phyloP scores from a whole-genome alignment of 495 filamentous ascomycete genomes.

The Penicillium macrosclerotiorum region DNA sequence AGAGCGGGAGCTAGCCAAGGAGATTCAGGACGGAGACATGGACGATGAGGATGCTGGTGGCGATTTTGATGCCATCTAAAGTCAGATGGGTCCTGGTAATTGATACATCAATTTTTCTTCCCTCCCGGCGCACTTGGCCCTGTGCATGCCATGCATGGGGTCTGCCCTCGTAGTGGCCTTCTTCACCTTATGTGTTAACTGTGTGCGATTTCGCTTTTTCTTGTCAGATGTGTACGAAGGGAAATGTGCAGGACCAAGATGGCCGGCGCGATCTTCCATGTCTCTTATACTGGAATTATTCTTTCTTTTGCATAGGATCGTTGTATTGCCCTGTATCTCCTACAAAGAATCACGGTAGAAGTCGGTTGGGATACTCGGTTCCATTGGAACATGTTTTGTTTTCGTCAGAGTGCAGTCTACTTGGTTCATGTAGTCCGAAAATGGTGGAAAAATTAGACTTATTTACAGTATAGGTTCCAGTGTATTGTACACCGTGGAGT shows the following conservation, averaged over 20 bases:
- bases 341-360: background rate
- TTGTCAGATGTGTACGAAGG: slow-evolving; percentile 32
- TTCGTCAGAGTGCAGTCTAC: background rate
- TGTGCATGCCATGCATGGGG: slow-evolving; percentile 15
- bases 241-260: slow-evolving; percentile 30
- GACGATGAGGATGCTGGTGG: slow-evolving; percentile 96
- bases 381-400: background rate
- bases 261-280: slow-evolving; percentile 28
- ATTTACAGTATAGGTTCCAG: slow-evolving; percentile 11
- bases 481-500: background rate
- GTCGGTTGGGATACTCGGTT: background rate
- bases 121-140: slow-evolving; percentile 12
- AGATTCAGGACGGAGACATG: slow-evolving; percentile 97
- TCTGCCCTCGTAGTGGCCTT: slow-evolving; percentile 19
- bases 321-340: background rate
- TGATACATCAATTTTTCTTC: slow-evolving; percentile 18
- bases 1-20: slow-evolving; percentile 95
- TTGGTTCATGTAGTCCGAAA: background rate
- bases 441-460: background rate
- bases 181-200: slow-evolving; percentile 32
- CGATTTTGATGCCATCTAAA: slow-evolving; percentile 95
- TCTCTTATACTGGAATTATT: slow-evolving; percentile 31
- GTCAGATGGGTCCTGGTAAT: slow-evolving; percentile 13
- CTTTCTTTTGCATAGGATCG: slow-evolving; percentile 18
- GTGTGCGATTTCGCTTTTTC: slow-evolving; percentile 23